Evolutionary conservation across 306 rosid genomes (phyloP), one percentile per base, ranked within the genome.

Genomic region (Corylus avellana): DNA sequence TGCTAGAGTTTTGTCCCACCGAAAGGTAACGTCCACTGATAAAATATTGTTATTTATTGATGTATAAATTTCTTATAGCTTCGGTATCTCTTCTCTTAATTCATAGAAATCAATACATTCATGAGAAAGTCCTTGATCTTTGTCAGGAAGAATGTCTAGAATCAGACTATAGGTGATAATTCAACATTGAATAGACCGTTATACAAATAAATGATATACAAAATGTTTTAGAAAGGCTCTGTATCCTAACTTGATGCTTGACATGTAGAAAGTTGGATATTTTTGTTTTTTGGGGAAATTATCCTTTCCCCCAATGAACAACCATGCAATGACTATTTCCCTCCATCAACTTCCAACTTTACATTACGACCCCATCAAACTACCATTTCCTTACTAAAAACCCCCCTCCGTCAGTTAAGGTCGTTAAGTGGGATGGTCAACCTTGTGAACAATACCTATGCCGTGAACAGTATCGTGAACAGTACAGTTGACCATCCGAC

Each of bases 1-100:
- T 92, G 1, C 84, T 95, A 7, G 95, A 90, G 48, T 92, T 92
- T 74, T 95, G 98, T 85, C 98, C 98, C 77, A 78, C 80, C 61
- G 98, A 95, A 87, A 95, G 98, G 98, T 90, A 81, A 77, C 39
- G 69, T 56, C 10, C 70, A 77, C 48, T 67, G 29, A 8, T 35
- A 13, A 22, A 22, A 75, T 3, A 39, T 8, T 9, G 2, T 75
- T 46, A 44, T 67, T 42, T 70, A 20, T 37, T 58, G 69, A 27
- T 53, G 48, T 13, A 5, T 42, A 18, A 58, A 18, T 29, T 39
- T n/a, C 4, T 12, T 20, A 49, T 68, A 68, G 25, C 4, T 69
- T 84, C 79, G 51, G 46, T 47, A 37, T 76, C 48, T 75, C 5
- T 17, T 54, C 12, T 17, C 51, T 53, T 25, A 56, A 14, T 82